phyloP scores from a whole-genome alignment of 106 monocot genomes.

The Dendrobium officinale region DNA sequence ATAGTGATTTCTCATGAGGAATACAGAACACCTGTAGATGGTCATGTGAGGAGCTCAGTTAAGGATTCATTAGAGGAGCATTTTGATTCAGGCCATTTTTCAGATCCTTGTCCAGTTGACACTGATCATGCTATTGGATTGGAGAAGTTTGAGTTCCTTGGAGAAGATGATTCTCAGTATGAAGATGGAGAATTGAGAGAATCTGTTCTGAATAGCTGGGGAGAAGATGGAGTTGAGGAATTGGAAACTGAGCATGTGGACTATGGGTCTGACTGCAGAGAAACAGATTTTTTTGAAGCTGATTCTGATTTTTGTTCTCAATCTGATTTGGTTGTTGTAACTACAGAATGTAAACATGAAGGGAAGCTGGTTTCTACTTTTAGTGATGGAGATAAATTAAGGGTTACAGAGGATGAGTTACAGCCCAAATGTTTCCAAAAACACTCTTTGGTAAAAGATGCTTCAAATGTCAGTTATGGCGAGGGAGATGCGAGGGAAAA shows the following conservation, averaged over 20 bases:
- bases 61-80: constrained; percentile 20
- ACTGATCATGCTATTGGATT: constrained; percentile 21
- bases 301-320: constrained; percentile 17
- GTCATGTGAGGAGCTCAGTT: constrained; percentile 5
- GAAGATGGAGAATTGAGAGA: constrained; percentile 97
- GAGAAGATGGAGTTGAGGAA: constrained; percentile 31
- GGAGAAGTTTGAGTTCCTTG: constrained; percentile 37
- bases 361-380: background rate
- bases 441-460: constrained; percentile 3
- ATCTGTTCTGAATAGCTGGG: constrained; percentile 43
- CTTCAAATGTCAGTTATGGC: constrained; percentile 19
- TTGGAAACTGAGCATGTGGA: constrained; percentile 52
- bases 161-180: constrained; percentile 80
- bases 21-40: constrained; percentile 4
- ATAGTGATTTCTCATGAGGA: constrained; percentile 7
- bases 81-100: constrained; percentile 16
- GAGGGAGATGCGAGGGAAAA: background rate
- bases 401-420: constrained; percentile 12
- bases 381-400: background rate
- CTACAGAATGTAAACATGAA: constrained; percentile 6
- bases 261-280: constrained; percentile 51
- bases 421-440: constrained; percentile 2
- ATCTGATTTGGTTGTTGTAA: constrained; percentile 9
- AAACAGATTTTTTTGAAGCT: constrained; percentile 24
- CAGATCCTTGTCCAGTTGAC: constrained; percentile 30